Evolutionary conservation across 805 yeast species (phyloP).

Genomic region (Wickerhamiella alocasiicola): DNA sequence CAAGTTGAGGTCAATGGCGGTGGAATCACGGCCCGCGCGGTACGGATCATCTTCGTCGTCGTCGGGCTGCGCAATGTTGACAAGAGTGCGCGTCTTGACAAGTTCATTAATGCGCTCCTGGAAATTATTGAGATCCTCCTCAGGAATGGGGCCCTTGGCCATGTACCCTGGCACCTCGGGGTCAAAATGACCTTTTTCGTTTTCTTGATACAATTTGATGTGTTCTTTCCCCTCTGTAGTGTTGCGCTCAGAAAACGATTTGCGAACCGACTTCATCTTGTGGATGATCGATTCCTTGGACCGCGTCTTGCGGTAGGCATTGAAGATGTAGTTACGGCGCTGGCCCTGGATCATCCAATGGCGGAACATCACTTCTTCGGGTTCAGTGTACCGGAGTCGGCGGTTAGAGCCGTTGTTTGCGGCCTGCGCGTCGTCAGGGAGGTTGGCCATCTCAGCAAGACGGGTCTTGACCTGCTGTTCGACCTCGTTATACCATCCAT

Average conservation of each 20-base stretch:
- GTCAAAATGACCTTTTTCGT: constrained; percentile 7
- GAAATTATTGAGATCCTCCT: constrained; percentile 5
- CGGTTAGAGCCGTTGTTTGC: not conserved
- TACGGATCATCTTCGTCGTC: constrained; percentile 9
- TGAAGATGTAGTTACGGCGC: constrained; percentile 2
- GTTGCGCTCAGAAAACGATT: constrained; percentile 6
- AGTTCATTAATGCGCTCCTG: constrained; percentile 10
- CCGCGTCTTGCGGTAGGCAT: constrained; percentile 8
- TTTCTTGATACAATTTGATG: constrained; percentile 1
- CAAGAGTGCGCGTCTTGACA: constrained; percentile 10
- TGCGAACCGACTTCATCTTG: constrained; percentile 12
- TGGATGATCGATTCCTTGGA: constrained; percentile 9
- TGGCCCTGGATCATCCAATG: constrained; percentile 12
- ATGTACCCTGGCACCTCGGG: not conserved
- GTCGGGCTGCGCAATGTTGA: constrained; percentile 3
- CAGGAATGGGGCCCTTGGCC: constrained; percentile 9
- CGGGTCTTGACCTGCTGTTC: constrained; percentile 5
- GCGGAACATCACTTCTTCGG: constrained; percentile 11
- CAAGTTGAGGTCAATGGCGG: constrained; percentile 8
- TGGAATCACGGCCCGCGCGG: not conserved
- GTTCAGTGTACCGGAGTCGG: constrained; percentile 8
- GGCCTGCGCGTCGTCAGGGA: not conserved
- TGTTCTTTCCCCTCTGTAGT: constrained; percentile 8
- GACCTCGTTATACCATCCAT: constrained; percentile 9
- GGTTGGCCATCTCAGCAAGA: not conserved